Conservation (phyloP, 2,329 filamentous ascomycete species). For the Ascochyta rabiei region DNA sequence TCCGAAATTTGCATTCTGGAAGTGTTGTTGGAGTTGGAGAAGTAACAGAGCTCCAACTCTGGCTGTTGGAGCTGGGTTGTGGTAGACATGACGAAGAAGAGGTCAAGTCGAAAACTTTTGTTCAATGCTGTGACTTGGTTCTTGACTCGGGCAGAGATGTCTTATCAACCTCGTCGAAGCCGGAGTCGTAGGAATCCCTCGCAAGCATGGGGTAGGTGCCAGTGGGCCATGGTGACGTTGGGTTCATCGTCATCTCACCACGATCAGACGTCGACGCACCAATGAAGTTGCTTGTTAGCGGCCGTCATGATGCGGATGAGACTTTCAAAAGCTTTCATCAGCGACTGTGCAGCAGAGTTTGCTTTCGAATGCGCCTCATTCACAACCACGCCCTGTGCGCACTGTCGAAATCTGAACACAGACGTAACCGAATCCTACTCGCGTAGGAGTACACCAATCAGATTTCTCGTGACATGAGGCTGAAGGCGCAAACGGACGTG, state of each 20-base stretch:
- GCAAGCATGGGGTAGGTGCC: neutral
- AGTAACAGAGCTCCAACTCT: conserved; percentile 9
- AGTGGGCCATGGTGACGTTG: neutral
- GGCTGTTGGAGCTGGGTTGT: conserved; percentile 7
- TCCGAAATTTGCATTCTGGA: neutral
- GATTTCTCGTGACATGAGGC: neutral
- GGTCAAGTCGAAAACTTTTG: neutral
- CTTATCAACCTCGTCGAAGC: neutral
- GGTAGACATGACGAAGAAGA: neutral
- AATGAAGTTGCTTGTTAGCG: neutral
- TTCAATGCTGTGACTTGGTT: neutral
- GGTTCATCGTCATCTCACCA: neutral
- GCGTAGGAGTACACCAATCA: neutral
- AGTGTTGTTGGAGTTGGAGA: conserved; percentile 1
- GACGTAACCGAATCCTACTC: neutral
- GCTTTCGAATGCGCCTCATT: neutral
- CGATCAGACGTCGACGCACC: neutral
- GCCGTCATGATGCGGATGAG: neutral
- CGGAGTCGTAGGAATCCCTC: neutral
- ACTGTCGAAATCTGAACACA: neutral
- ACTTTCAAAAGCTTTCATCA: neutral
- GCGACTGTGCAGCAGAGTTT: neutral
- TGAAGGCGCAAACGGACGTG: neutral
- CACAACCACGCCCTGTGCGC: conserved; percentile 8
- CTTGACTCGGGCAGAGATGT: neutral